Evolutionary conservation across 139 green algal species (phyloP).

Genomic region (Chlamydomonas asymmetrica): DNA sequence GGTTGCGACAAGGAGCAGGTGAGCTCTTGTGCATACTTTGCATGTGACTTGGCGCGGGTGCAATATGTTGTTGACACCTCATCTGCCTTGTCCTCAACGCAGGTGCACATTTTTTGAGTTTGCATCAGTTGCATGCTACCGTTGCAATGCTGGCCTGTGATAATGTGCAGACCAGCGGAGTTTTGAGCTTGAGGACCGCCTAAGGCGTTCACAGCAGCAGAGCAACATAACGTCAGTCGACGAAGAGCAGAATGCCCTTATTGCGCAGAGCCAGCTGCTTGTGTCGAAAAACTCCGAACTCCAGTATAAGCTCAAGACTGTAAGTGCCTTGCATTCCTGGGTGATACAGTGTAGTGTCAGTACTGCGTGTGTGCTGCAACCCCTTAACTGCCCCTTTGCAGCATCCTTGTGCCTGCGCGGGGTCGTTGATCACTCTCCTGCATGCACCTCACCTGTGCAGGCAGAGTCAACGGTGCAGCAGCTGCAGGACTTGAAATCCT

Average conservation of each 20-base stretch:
- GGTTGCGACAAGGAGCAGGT: conserved; percentile 25
- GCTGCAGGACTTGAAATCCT: conserved; percentile 29
- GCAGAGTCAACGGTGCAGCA: conserved; percentile 18
- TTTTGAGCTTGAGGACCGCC: conserved; percentile 29
- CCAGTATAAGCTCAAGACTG: conserved; percentile 18
- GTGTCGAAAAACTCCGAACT: conserved; percentile 42
- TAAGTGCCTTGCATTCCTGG: not conserved
- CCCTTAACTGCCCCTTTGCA: not conserved
- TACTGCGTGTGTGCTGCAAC: not conserved
- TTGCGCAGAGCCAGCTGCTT: conserved; percentile 34
- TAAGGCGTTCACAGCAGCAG: not conserved
- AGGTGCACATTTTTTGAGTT: not conserved
- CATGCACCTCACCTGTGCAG: not conserved
- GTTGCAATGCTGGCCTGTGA: not conserved
- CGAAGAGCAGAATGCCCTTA: conserved; percentile 38
- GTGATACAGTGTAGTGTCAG: not conserved
- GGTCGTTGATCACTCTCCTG: not conserved
- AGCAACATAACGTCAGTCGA: conserved; percentile 19
- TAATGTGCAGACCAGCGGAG: conserved; percentile 29
- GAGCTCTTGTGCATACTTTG: not conserved
- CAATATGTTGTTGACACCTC: not conserved
- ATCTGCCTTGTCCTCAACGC: not conserved
- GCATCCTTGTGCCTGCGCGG: not conserved
- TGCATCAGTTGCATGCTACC: not conserved
- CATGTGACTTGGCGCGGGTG: not conserved